Conservation (phyloP, 129 eudicot genomes). For the Flaveria sonorensis region DNA sequence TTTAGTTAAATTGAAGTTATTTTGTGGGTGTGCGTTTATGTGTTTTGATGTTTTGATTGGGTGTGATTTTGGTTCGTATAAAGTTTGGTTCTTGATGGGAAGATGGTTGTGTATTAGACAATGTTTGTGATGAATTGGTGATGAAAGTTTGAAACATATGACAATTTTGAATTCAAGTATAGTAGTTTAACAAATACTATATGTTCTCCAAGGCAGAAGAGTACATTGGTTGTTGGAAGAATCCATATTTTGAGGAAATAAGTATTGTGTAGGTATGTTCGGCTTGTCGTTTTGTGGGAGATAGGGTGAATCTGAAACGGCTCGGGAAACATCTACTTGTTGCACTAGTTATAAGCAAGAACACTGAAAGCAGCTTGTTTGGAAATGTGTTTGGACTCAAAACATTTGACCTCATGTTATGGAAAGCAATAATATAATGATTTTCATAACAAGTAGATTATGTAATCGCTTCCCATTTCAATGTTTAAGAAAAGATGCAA, state of each 20-base stretch:
- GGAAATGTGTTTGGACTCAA: too few relatives aligned
- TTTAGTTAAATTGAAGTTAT: not conserved
- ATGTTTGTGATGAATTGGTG: not conserved
- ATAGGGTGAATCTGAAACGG: not conserved
- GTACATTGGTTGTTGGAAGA: not conserved
- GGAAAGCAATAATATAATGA: not conserved
- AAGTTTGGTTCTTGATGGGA: not conserved
- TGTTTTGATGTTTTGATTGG: constrained; percentile 2
- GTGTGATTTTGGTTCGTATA: not conserved
- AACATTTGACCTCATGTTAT: not conserved
- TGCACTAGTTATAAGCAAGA: not conserved
- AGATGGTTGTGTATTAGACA: not conserved
- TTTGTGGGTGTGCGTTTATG: not conserved
- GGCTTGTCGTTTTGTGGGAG: not conserved
- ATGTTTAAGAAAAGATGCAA: not conserved
- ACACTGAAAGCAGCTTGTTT: not conserved
- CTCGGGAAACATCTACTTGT: not conserved
- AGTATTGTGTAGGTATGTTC: not conserved
- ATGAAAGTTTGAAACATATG: not conserved
- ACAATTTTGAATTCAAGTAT: not conserved
- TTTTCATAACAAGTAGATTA: not conserved
- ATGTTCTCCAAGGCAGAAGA: not conserved
- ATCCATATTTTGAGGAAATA: not conserved
- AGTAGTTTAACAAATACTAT: not conserved
- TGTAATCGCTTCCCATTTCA: not conserved